These are phyloP conservation scores for Plantago ovata DNA, from an alignment of 257 asterid species.

Conservation along the genomic window DNA sequence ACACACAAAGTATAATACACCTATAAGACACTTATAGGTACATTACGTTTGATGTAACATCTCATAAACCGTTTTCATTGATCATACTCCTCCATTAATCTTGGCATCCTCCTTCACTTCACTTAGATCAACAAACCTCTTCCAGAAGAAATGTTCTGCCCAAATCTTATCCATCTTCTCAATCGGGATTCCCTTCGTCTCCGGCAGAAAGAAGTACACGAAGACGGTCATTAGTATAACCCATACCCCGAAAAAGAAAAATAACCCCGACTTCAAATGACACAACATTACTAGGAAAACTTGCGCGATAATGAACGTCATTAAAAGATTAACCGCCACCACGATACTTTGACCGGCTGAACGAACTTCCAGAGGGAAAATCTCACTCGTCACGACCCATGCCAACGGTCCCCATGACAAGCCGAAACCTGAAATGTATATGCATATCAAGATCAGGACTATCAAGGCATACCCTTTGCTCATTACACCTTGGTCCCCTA, in stretches of 20 bases:
- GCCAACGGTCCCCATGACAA: conserved; percentile 21
- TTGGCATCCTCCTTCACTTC: conserved; percentile 7
- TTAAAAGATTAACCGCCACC: conserved; percentile 10
- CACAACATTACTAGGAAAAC: conserved; percentile 16
- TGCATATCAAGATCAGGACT: conserved; percentile 2
- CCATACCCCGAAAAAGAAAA: conserved; percentile 21
- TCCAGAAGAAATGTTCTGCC: conserved; percentile 19
- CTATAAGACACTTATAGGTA: no score
- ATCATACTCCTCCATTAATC: conserved; percentile 16
- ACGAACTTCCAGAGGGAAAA: conserved; percentile 13
- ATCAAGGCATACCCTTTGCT: conserved; percentile 8
- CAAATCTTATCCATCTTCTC: conserved; percentile 20
- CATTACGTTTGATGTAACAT: no score
- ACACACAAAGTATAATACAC: no score
- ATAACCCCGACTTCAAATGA: conserved; percentile 13
- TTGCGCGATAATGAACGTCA: conserved; percentile 15
- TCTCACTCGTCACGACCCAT: conserved; percentile 17
- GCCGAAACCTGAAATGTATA: conserved; percentile 12
- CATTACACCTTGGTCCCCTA: conserved; percentile 19
- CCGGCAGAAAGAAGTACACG: conserved; percentile 10
- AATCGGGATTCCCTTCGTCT: conserved; percentile 6
- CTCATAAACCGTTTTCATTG: no score
- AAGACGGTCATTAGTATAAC: conserved; percentile 11
- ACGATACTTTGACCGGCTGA: conserved; percentile 18
- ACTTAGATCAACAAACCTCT: conserved; percentile 25